These are phyloP conservation scores for Tolypocladium inflatum DNA, from an alignment of 2,329 filamentous ascomycete genomes.

Conservation along the genomic window DNA sequence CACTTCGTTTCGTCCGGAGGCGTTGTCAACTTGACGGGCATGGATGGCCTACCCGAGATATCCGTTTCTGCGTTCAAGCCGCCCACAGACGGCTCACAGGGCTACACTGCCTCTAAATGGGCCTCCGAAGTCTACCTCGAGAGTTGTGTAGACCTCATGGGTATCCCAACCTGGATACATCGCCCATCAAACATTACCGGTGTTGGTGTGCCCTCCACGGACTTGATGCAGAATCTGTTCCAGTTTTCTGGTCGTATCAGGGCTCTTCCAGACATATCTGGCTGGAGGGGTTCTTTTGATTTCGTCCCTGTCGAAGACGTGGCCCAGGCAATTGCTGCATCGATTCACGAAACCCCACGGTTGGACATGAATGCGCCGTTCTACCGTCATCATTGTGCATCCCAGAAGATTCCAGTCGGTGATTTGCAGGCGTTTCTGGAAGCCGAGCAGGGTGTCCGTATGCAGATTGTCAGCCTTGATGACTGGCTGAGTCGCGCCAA, in stretches of 20 bases:
- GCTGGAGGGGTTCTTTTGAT: not conserved
- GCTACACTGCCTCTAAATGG: constrained; percentile 25
- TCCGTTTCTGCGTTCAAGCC: constrained; percentile 5
- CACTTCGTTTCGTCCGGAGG: constrained; percentile 20
- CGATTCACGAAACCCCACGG: not conserved
- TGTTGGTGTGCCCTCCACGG: not conserved
- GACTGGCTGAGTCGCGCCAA: not conserved
- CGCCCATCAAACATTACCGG: not conserved
- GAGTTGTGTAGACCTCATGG: not conserved
- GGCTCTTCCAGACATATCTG: not conserved
- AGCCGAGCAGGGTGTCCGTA: not conserved
- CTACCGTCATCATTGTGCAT: not conserved
- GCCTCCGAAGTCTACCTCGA: constrained; percentile 22
- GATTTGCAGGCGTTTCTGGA: not conserved
- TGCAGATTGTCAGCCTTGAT: not conserved
- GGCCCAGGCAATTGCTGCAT: not conserved
- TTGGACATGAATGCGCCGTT: not conserved
- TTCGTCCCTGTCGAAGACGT: not conserved
- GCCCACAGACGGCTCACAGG: constrained; percentile 14
- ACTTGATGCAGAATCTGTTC: not conserved
- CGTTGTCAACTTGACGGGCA: constrained; percentile 1
- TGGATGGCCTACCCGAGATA: constrained; percentile 4
- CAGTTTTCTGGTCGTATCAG: not conserved
- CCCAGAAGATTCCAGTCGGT: not conserved
- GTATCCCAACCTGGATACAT: not conserved